Evolutionary conservation across 371 early-diverging fungal genomes (phyloP).

Genomic region (Haplosporangium sp.): DNA sequence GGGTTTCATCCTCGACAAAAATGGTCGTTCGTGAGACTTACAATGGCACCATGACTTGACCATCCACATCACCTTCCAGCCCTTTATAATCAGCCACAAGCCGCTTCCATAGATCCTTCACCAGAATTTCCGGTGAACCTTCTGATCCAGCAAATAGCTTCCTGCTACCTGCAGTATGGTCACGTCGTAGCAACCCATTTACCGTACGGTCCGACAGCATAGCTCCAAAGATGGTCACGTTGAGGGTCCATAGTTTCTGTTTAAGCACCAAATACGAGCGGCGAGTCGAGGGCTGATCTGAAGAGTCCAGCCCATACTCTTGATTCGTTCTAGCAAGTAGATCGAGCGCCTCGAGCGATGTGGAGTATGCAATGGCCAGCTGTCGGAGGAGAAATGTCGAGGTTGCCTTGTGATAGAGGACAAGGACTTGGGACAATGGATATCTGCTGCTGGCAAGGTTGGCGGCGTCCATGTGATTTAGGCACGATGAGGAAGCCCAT

Average conservation of each 20-base stretch:
- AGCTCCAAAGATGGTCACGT: slow-evolving; percentile 40
- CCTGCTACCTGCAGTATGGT: neutral
- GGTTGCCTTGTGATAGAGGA: slow-evolving; percentile 44
- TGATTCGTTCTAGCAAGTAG: slow-evolving; percentile 21
- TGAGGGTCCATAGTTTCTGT: slow-evolving; percentile 47
- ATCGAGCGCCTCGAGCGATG: slow-evolving; percentile 43
- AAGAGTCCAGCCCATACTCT: slow-evolving; percentile 35
- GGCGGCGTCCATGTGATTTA: neutral
- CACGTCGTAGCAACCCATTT: slow-evolving; percentile 3
- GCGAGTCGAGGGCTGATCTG: slow-evolving; percentile 21
- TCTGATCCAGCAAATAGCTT: slow-evolving; percentile 29
- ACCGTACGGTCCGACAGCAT: slow-evolving; percentile 44
- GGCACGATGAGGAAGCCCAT: too few relatives aligned
- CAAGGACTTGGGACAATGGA: slow-evolving; percentile 6
- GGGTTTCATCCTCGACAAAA: too few relatives aligned
- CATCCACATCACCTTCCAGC: slow-evolving; percentile 46
- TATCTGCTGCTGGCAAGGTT: neutral
- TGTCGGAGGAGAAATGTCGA: slow-evolving; percentile 48
- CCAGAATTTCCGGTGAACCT: slow-evolving; percentile 45
- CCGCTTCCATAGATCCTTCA: slow-evolving; percentile 43
- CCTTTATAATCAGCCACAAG: slow-evolving; percentile 43
- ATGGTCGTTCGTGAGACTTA: slow-evolving; percentile 12
- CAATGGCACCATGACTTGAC: slow-evolving; percentile 51
- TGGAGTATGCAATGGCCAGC: slow-evolving; percentile 36
- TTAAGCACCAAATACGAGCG: slow-evolving; percentile 42